Percentiles rank a stretch among this genome's conserved stretches.
Evolutionary conservation across 2,329 filamentous ascomycete genomes (phyloP).

Genomic region (Hymenoscyphus scutula): DNA sequence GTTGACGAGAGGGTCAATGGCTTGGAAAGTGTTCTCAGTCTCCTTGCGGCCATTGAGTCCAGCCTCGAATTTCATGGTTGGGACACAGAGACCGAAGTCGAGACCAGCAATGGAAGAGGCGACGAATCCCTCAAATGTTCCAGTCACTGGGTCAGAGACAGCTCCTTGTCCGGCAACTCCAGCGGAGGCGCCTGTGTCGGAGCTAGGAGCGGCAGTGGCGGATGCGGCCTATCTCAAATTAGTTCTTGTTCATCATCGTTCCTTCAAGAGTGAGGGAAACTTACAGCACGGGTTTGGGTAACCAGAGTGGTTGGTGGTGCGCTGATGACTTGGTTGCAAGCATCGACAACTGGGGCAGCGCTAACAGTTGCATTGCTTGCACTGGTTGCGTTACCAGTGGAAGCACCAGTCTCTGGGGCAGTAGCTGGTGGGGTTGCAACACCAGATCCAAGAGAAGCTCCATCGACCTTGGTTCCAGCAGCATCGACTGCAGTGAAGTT

Average conservation of each 20-base stretch:
- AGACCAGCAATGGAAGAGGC: constrained; percentile 37
- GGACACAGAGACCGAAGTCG: constrained; percentile 50
- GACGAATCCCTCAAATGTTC: constrained; percentile 25
- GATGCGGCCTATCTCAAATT: constrained; percentile 13
- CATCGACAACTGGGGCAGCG: constrained; percentile 5
- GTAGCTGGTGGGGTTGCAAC: constrained; percentile 19
- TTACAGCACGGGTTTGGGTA: constrained; percentile 22
- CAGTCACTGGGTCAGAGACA: constrained; percentile 21
- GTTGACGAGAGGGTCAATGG: constrained; percentile 58
- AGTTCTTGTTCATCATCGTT: neutral
- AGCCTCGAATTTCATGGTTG: constrained; percentile 55
- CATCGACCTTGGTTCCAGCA: constrained; percentile 39
- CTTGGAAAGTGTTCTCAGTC: constrained; percentile 66
- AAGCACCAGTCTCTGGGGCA: constrained; percentile 4
- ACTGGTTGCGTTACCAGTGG: constrained; percentile 6
- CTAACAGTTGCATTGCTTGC: neutral
- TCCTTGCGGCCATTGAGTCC: constrained; percentile 51
- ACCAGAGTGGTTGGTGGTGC: constrained; percentile 15
- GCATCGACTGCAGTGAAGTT: constrained; percentile 51
- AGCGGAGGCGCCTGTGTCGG: constrained; percentile 15
- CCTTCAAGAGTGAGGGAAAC: neutral
- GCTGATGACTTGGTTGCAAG: neutral
- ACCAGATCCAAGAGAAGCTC: constrained; percentile 34
- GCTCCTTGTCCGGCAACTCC: constrained; percentile 20
- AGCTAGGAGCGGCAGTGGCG: constrained; percentile 12